Conservation (phyloP, 805 yeast species). For the Candida anglica region DNA sequence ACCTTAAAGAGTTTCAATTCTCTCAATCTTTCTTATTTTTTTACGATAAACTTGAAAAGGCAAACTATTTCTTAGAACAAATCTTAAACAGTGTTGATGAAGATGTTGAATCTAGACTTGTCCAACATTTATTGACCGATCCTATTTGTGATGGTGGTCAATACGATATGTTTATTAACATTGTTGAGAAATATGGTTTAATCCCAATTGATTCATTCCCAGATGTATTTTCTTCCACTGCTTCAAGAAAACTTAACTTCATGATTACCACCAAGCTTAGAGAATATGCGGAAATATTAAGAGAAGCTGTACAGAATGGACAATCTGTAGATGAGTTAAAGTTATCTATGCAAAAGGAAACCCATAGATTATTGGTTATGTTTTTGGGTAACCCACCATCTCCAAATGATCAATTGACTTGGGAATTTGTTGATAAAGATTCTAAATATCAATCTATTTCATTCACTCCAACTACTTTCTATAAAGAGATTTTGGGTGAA, state of each 20-base stretch:
- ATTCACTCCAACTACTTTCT: slow-evolving; percentile 14
- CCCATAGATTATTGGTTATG: slow-evolving; percentile 14
- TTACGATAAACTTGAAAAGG: slow-evolving; percentile 16
- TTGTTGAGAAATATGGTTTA: slow-evolving; percentile 16
- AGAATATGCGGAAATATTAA: slow-evolving; percentile 15
- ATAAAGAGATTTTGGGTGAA: slow-evolving; percentile 10
- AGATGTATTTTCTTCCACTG: slow-evolving; percentile 14
- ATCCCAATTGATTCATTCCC: slow-evolving; percentile 14
- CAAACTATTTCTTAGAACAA: slow-evolving; percentile 14
- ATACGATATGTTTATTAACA: slow-evolving; percentile 15
- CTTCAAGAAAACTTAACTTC: slow-evolving; percentile 14
- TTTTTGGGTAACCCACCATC: slow-evolving; percentile 16
- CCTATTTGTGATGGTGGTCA: slow-evolving; percentile 18
- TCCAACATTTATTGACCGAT: slow-evolving; percentile 12
- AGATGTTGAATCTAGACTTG: slow-evolving; percentile 11
- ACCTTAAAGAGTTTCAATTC: slow-evolving; percentile 16
- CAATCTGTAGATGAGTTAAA: slow-evolving; percentile 2
- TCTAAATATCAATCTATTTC: slow-evolving; percentile 9
- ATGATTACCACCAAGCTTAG: slow-evolving; percentile 15
- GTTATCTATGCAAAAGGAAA: slow-evolving; percentile 12
- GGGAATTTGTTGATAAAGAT: slow-evolving; percentile 15
- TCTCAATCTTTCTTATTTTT: slow-evolving; percentile 17
- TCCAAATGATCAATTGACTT: slow-evolving; percentile 8
- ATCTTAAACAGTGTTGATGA: slow-evolving; percentile 13
- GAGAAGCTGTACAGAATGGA: slow-evolving; percentile 5